Conservation (phyloP, 1,139 yeast species). For the Yamadazyma atmosphaerica region DNA sequence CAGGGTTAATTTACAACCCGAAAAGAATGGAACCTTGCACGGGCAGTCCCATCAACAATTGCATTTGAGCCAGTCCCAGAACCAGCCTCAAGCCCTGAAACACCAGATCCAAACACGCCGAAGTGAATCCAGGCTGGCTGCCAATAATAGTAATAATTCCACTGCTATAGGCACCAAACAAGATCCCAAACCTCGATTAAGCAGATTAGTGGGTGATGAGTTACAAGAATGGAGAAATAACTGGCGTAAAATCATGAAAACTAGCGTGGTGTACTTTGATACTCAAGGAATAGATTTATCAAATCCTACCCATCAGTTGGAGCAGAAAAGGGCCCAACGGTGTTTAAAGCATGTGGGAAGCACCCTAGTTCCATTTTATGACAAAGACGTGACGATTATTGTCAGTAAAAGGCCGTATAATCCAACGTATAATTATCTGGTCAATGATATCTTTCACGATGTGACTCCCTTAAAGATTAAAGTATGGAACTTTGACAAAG, state of each 20-base stretch:
- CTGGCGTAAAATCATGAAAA: slow-evolving; percentile 78
- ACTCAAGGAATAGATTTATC: slow-evolving; percentile 55
- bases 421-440: slow-evolving; percentile 26
- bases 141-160: too few relatives aligned
- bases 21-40: too few relatives aligned
- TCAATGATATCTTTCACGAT: slow-evolving; percentile 65
- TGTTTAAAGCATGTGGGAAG: slow-evolving; percentile 64
- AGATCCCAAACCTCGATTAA: slow-evolving; percentile 15
- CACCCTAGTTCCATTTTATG: slow-evolving; percentile 71
- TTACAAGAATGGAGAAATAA: slow-evolving; percentile 74
- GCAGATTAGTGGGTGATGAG: slow-evolving; percentile 50
- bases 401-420: slow-evolving; percentile 56
- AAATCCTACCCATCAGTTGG: slow-evolving; percentile 42
- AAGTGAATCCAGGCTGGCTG: too few relatives aligned
- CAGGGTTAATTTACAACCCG: background rate
- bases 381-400: slow-evolving; percentile 77
- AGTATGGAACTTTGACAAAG: slow-evolving; percentile 88
- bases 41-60: too few relatives aligned
- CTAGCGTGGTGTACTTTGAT: slow-evolving; percentile 79
- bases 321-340: slow-evolving; percentile 54
- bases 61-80: too few relatives aligned
- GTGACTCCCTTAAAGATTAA: slow-evolving; percentile 65
- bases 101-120: too few relatives aligned
- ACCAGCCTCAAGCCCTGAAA: too few relatives aligned
- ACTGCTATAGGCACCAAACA: too few relatives aligned